Evolutionary conservation across 2,329 filamentous ascomycete species (phyloP), one percentile per base, ranked within the genome.

Genomic region (Fusarium longipes): DNA sequence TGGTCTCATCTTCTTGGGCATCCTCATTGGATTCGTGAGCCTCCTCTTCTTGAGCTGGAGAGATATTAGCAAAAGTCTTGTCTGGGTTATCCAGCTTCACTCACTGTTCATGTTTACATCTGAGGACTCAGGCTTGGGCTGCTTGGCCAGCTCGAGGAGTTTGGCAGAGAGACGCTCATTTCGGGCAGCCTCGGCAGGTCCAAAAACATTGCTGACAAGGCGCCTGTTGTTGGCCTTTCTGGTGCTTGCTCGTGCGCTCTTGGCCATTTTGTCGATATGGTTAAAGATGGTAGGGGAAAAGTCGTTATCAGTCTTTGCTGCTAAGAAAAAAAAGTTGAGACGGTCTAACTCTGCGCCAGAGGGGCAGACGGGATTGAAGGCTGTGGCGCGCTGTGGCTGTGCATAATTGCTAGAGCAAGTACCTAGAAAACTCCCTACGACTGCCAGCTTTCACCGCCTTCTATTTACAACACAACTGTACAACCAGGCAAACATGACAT

Each of bases 91-190:
- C 25, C 27, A 39, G 25, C 22, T 36, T 53, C 42, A 55, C 70
- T 79, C 75, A 70, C 75, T 76, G 50, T 82, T 80, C 77, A 87
- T 84, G 56, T 81, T 82, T 69, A 84, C 79, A 67, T 87, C 82
- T 51, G 79, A 78, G 57, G 80, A 76, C 69, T 81, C 77, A n/a
- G 91, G 89, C 77, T 91, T 93, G 62, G 92, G 89, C 75, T 93
- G 89, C 57, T 89, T 85, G 44, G 91, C 91, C 72, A 97, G 78
- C 77, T 94, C 93, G 74, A 94, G 84, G 62, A 97, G 84, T 81
- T 96, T 97, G 63, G 92, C 91, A 36, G 93, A 93, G 33, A 97
- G 87, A 70, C 95, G 90, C 79, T 94, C 90, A 52, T 89, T 90
- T 71, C 95, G 88, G 43, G 91, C 93, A 73, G 86, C 82, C 78